Conservation (phyloP, 1,284 basidiomycete genomes). For the Termitomyces sp. region DNA sequence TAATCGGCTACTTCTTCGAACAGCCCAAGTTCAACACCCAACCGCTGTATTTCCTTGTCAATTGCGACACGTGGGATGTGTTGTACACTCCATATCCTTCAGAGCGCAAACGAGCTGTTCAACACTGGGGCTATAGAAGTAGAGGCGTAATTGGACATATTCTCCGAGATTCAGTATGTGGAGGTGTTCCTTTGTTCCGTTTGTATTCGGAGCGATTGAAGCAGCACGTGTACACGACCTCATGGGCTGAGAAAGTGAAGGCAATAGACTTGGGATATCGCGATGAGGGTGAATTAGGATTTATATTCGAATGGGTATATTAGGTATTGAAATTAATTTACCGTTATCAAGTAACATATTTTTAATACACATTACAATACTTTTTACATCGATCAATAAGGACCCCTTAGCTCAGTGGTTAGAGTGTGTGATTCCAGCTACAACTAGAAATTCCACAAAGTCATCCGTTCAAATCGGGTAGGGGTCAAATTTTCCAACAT, state of each 20-base stretch:
- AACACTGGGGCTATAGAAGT: slow-evolving; percentile 3
- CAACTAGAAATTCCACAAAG: background rate
- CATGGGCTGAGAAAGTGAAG: background rate
- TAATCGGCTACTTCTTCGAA: slow-evolving; percentile 2
- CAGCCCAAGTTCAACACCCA: background rate
- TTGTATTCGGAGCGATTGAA: background rate
- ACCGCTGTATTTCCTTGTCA: slow-evolving; percentile 2
- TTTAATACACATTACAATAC: too few species aligned
- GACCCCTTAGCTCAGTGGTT: slow-evolving; percentile 7
- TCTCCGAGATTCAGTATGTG: background rate
- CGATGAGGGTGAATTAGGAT: background rate
- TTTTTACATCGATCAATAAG: background rate
- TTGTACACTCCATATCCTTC: slow-evolving; percentile 1
- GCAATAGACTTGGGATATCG: slow-evolving; percentile 2
- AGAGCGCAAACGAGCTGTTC: slow-evolving; percentile 1
- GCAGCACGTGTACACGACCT: slow-evolving; percentile 8
- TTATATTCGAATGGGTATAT: background rate
- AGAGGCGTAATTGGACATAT: background rate
- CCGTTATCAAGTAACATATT: too few species aligned
- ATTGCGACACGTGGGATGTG: slow-evolving; percentile 6
- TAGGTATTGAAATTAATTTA: too few species aligned
- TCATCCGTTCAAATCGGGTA: slow-evolving; percentile 9
- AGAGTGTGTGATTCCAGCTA: slow-evolving; percentile 7
- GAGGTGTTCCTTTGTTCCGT: slow-evolving; percentile 5
- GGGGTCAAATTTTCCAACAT: background rate